These are phyloP conservation scores for Pythium apleroticum DNA, from an alignment of 352 stramenopile genomes.

Conservation along the genomic window DNA sequence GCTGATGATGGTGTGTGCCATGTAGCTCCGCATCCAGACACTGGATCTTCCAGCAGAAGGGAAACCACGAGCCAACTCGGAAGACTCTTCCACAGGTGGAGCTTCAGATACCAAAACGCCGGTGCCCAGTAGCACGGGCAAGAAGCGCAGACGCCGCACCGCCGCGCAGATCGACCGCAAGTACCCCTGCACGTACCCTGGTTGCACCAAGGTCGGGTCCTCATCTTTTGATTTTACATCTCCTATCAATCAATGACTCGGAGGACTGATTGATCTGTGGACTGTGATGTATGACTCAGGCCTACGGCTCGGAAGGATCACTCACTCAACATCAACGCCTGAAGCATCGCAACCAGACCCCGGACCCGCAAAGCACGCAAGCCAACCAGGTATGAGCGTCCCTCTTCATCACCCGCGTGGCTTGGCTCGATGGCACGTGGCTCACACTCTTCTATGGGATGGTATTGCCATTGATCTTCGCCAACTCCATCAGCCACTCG, in stretches of 20 bases:
- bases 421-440: no score
- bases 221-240: not conserved
- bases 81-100: slow-evolving; percentile 21
- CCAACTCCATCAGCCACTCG: slow-evolving; percentile 25
- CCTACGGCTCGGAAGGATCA: slow-evolving; percentile 79
- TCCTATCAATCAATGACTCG: not conserved
- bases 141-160: slow-evolving; percentile 70
- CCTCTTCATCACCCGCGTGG: not conserved
- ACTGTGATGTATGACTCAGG: slow-evolving; percentile 29
- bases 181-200: slow-evolving; percentile 58
- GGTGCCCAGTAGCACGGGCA: slow-evolving; percentile 44
- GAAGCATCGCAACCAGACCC: slow-evolving; percentile 55
- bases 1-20: slow-evolving; percentile 8
- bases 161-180: slow-evolving; percentile 85
- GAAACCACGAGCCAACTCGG: slow-evolving; percentile 29
- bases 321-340: slow-evolving; percentile 79
- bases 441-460: not conserved
- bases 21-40: slow-evolving; percentile 62
- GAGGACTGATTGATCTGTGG: slow-evolving; percentile 8
- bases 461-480: no score
- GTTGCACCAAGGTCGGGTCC: slow-evolving; percentile 59
- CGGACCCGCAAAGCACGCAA: slow-evolving; percentile 24
- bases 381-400: slow-evolving; percentile 15
- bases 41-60: slow-evolving; percentile 30
- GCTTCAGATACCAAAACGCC: slow-evolving; percentile 30